A percentile compares a stretch with the other conserved stretches of the same genome.
These are phyloP conservation scores for Omphalea diandra DNA, from an alignment of 441 rosid genomes.

Conservation along the genomic window DNA sequence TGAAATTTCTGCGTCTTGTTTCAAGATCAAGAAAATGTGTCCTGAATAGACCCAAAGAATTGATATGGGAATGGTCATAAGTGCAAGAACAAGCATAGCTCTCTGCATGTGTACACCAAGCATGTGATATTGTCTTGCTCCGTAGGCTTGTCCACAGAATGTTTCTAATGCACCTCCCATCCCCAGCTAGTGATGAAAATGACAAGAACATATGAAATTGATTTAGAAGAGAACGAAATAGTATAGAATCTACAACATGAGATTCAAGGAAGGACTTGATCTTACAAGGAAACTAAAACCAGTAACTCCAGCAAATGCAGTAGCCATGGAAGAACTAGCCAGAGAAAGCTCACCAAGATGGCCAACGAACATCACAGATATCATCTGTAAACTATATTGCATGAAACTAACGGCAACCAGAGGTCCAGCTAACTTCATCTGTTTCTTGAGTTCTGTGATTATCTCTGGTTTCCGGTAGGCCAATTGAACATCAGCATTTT, in stretches of 20 bases:
- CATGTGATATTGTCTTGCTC: slow-evolving; percentile 40
- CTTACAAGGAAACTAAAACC: slow-evolving; percentile 48
- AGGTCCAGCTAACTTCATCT: slow-evolving; percentile 44
- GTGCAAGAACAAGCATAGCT: slow-evolving; percentile 33
- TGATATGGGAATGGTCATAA: slow-evolving; percentile 31
- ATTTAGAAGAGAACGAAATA: too few species aligned
- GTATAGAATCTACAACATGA: background rate
- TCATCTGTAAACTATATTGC: slow-evolving; percentile 40
- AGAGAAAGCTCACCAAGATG: slow-evolving; percentile 47
- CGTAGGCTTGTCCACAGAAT: slow-evolving; percentile 42
- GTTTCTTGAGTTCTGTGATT: slow-evolving; percentile 40
- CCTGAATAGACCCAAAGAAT: slow-evolving; percentile 24
- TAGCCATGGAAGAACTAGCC: slow-evolving; percentile 52
- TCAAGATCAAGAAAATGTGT: background rate
- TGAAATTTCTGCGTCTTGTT: background rate
- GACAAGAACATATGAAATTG: too few species aligned
- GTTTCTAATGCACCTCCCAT: slow-evolving; percentile 45
- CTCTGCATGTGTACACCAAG: slow-evolving; percentile 42
- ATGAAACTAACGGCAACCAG: slow-evolving; percentile 41
- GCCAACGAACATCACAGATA: slow-evolving; percentile 49
- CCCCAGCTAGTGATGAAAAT: too few species aligned
- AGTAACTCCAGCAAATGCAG: slow-evolving; percentile 56
- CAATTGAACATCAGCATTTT: too few species aligned
- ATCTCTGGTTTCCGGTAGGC: slow-evolving; percentile 27
- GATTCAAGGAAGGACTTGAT: background rate